Percentiles rank a stretch among this genome's conserved stretches.
Evolutionary conservation across 768 basidiomycete species (phyloP).

Genomic region (Leccinum incarnatum): DNA sequence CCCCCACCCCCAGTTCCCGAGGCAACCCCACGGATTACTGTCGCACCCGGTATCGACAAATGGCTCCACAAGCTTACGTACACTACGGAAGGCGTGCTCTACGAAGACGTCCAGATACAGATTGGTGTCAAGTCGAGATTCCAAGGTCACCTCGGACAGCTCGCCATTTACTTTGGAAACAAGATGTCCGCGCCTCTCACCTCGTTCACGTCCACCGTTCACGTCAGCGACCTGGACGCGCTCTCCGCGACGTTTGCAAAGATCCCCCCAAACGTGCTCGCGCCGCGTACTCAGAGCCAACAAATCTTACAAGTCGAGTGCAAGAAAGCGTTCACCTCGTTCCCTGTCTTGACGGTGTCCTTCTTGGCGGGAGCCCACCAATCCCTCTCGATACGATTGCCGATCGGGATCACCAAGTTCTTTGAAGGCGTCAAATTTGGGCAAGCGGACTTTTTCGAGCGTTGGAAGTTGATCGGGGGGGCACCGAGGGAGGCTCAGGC

Average conservation of each 20-base stretch:
- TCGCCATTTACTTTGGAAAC: constrained; percentile 96
- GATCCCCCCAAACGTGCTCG: constrained; percentile 80
- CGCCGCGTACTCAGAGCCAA: constrained; percentile 84
- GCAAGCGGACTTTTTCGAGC: constrained; percentile 88
- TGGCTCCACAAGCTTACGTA: constrained; percentile 88
- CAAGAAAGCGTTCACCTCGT: constrained; percentile 74
- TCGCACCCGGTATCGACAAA: constrained; percentile 74
- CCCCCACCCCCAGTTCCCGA: constrained; percentile 17
- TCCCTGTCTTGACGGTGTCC: constrained; percentile 82
- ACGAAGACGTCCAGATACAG: constrained; percentile 94
- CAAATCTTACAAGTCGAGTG: constrained; percentile 94
- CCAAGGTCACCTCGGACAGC: constrained; percentile 89
- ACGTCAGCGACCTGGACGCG: constrained; percentile 70
- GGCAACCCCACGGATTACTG: constrained; percentile 52
- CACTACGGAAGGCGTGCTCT: constrained; percentile 82
- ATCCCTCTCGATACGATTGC: constrained; percentile 77
- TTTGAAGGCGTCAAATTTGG: constrained; percentile 89
- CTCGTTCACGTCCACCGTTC: constrained; percentile 83
- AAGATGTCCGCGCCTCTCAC: constrained; percentile 88
- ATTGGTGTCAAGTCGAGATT: constrained; percentile 96
- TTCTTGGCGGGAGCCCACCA: constrained; percentile 93
- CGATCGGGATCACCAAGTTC: constrained; percentile 88
- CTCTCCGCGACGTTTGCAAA: constrained; percentile 85
- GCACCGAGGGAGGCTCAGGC: constrained; percentile 88
- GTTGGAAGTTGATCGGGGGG: constrained; percentile 98